Conservation (phyloP, 2,329 filamentous ascomycete genomes). For the Knufia fluminis region DNA sequence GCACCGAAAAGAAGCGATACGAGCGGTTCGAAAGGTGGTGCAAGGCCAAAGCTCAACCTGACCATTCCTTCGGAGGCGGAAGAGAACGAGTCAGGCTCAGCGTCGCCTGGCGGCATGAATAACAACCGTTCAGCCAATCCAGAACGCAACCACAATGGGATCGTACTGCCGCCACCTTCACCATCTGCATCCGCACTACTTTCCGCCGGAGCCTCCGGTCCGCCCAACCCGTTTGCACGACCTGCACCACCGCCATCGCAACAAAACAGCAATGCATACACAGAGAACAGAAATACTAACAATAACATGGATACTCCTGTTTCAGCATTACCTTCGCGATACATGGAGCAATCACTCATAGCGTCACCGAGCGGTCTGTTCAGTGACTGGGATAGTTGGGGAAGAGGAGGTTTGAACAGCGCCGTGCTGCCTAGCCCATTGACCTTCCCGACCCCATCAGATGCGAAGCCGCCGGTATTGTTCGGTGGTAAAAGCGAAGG, state of each 20-base stretch:
- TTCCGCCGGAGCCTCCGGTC: conserved; percentile 83
- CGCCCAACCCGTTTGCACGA: conserved; percentile 89
- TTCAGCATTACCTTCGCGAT: conserved; percentile 85
- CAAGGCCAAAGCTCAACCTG: conserved; percentile 73
- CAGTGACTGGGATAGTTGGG: conserved; percentile 62
- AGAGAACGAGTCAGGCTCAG: conserved; percentile 63
- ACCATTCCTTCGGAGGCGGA: conserved; percentile 91
- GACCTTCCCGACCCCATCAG: conserved; percentile 74
- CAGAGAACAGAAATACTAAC: conserved; percentile 26
- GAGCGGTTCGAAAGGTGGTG: conserved; percentile 53
- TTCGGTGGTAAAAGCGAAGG: conserved; percentile 24
- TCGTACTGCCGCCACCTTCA: conserved; percentile 85
- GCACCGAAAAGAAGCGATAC: conserved; percentile 66
- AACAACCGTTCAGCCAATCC: conserved; percentile 26
- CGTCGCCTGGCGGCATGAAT: conserved; percentile 56
- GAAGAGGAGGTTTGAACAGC: conserved; percentile 48
- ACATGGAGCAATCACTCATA: conserved; percentile 77
- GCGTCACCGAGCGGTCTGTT: conserved; percentile 91
- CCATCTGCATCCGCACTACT: conserved; percentile 77
- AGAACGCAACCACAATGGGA: conserved; percentile 40
- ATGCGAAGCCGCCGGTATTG: conserved; percentile 25
- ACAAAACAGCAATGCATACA: conserved; percentile 36
- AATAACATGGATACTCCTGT: conserved; percentile 63
- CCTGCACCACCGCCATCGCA: conserved; percentile 58
- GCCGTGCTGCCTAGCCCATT: conserved; percentile 88